These are phyloP conservation scores for Leccinum incarnatum DNA, from an alignment of 768 basidiomycete genomes.

Conservation along the genomic window DNA sequence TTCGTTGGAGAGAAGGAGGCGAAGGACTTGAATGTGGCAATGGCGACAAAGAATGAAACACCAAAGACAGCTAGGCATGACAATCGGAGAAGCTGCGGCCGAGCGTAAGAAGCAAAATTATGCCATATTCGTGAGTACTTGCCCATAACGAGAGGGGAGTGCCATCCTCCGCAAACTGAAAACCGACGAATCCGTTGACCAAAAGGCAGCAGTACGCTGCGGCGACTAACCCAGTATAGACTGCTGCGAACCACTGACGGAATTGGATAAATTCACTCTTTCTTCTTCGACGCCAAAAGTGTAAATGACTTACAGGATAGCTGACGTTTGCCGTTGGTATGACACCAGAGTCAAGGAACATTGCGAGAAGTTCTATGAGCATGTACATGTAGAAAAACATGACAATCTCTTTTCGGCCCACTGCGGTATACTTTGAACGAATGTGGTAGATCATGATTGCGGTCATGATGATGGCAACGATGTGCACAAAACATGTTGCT, in stretches of 20 bases:
- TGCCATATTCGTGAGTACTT: slow-evolving; percentile 10
- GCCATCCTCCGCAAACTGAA: slow-evolving; percentile 98
- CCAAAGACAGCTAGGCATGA: slow-evolving; percentile 83
- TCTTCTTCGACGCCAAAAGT: not conserved
- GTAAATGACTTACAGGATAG: slow-evolving; percentile 69
- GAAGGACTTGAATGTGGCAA: slow-evolving; percentile 90
- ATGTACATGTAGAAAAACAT: slow-evolving; percentile 98
- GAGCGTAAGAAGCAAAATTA: slow-evolving; percentile 18
- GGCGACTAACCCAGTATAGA: slow-evolving; percentile 89
- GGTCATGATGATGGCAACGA: slow-evolving; percentile 97
- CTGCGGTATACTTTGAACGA: slow-evolving; percentile 96
- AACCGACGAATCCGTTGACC: slow-evolving; percentile 97
- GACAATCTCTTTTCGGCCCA: slow-evolving; percentile 96
- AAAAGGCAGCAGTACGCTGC: slow-evolving; percentile 91
- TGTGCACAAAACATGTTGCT: slow-evolving; percentile 97
- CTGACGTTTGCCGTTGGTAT: slow-evolving; percentile 85
- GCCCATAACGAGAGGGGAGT: slow-evolving; percentile 95
- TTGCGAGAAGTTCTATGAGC: slow-evolving; percentile 84
- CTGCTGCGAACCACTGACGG: slow-evolving; percentile 90
- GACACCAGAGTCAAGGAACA: slow-evolving; percentile 94
- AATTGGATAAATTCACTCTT: slow-evolving; percentile 5
- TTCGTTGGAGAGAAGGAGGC: slow-evolving; percentile 77
- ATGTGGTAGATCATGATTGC: slow-evolving; percentile 98
- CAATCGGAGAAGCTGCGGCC: slow-evolving; percentile 69
- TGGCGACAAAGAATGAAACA: slow-evolving; percentile 85